A percentile compares a stretch with the other conserved stretches of the same genome.
Evolutionary conservation across 2,329 filamentous ascomycete genomes (phyloP).

Genomic region (Ophiostoma tasmaniense): DNA sequence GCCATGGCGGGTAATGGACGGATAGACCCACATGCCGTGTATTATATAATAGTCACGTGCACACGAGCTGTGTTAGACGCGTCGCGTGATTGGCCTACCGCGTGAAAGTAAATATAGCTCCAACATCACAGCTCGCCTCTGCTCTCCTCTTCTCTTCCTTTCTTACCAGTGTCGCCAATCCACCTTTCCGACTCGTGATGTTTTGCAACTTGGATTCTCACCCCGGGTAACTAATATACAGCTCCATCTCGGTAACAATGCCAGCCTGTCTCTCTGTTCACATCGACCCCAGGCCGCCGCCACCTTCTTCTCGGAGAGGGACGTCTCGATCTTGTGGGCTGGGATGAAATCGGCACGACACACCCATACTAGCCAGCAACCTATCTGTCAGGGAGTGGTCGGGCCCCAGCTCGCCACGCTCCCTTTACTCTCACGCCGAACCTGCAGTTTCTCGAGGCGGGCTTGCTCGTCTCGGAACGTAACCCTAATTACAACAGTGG

Average conservation of each 20-base stretch:
- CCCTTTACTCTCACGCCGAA: slow-evolving; percentile 58
- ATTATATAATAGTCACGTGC: background rate
- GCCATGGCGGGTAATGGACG: background rate
- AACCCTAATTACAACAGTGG: slow-evolving; percentile 83
- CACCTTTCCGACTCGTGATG: background rate
- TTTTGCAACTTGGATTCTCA: background rate
- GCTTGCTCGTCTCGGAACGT: slow-evolving; percentile 63
- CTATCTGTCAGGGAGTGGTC: slow-evolving; percentile 5
- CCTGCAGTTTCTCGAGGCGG: slow-evolving; percentile 62
- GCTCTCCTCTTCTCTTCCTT: background rate
- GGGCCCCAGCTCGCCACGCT: background rate
- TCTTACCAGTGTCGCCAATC: background rate
- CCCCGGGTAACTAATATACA: background rate
- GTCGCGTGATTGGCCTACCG: slow-evolving; percentile 17
- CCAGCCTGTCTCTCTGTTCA: background rate
- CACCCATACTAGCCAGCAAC: slow-evolving; percentile 8
- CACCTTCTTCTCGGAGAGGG: background rate
- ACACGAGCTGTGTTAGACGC: background rate
- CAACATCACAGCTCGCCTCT: background rate
- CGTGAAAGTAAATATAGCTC: slow-evolving; percentile 5
- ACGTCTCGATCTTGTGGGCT: background rate
- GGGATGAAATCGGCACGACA: background rate
- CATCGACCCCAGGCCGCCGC: background rate
- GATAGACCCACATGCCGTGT: background rate
- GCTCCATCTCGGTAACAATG: background rate